Conservation (phyloP, 108 stramenopile species). For the Cyclostephanos tholiformis region DNA sequence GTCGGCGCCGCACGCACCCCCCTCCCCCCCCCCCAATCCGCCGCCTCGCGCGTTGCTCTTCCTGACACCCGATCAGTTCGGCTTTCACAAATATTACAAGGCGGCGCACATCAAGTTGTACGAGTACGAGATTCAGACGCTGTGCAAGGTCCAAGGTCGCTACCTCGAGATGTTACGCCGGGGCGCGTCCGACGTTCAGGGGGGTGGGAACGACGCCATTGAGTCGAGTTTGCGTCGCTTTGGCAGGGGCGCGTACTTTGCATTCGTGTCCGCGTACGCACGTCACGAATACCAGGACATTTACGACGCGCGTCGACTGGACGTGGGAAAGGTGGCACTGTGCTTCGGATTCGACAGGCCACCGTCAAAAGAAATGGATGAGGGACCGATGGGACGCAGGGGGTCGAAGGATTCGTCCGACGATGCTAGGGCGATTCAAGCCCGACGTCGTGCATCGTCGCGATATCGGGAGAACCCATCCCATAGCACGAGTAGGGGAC, state of each 20-base stretch:
- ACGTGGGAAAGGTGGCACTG: constrained; percentile 30
- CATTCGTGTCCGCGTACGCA: constrained; percentile 34
- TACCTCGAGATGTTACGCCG: constrained; percentile 20
- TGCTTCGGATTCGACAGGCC: constrained; percentile 35
- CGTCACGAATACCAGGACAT: constrained; percentile 42
- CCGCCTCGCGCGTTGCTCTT: constrained; percentile 29
- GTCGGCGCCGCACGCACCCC: not conserved
- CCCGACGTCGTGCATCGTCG: not conserved
- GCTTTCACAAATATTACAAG: constrained; percentile 32
- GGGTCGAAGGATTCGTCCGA: not conserved
- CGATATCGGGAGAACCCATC: not conserved
- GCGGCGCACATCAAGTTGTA: constrained; percentile 28
- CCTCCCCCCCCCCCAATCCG: not conserved
- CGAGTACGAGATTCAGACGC: constrained; percentile 41
- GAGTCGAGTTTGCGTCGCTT: constrained; percentile 12
- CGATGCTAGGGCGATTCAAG: not conserved
- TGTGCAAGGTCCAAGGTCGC: constrained; percentile 28
- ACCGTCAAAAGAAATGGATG: constrained; percentile 9
- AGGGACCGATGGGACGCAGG: not conserved
- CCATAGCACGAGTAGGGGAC: not conserved
- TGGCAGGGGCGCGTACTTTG: constrained; percentile 28
- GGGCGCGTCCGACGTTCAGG: constrained; percentile 4
- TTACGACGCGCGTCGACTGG: constrained; percentile 35
- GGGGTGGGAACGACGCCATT: not conserved
- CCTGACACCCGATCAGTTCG: constrained; percentile 36